Base-by-base conservation (phyloP, 768 basidiomycete species). In the Psilocybe cubensis region DNA sequence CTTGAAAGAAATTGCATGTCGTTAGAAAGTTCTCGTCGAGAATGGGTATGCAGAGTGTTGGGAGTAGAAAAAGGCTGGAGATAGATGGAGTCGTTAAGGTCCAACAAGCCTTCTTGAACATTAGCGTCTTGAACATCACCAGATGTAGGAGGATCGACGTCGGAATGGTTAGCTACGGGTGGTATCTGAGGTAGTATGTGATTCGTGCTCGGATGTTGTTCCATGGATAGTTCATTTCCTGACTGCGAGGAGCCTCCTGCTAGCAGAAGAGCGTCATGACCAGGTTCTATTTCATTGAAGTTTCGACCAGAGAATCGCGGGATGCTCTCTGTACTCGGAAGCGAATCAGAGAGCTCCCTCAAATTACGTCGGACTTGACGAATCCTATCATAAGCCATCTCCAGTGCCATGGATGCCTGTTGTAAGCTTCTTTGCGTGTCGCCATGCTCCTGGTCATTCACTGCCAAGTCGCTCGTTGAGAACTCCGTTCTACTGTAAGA, bases 371-470 rank as follows among this genome's bases (percentile, higher is more conserved):
- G 79, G 48, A 85, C 78, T 68, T 81, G 79, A 47, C 78, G 77
- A 64, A 86, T 81, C 44, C 82, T 79, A 59, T 74, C 76, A 67
- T 82, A 84, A 20, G 83, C 84, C 31, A 78, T 76, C 52, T 84
- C 81, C 35, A 86, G 71, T 6, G 80, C 80, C n/a, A 73, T 70
- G 38, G 83, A 79, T n/a, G 83, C 82, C 54, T 79, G 75, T 29
- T 79, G 79, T 27, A 84, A 69, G 64, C 61, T 64, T 52, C 64
- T 58, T 51, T 65, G 61, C 11, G 67, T 59, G 18, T 57, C 58
- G 17, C 50, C 51, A 23, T 62, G 51, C 23, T 59, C 58, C 25
- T 63, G 60, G 35, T 21, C 45, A 42, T 40, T 28, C 12, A 23
- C 31, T 9, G 45, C 21, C 0, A 53, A 6, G 18, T 47, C n/a